Conservation (phyloP, 768 basidiomycete genomes). For the Chlorophyllum brunneum region DNA sequence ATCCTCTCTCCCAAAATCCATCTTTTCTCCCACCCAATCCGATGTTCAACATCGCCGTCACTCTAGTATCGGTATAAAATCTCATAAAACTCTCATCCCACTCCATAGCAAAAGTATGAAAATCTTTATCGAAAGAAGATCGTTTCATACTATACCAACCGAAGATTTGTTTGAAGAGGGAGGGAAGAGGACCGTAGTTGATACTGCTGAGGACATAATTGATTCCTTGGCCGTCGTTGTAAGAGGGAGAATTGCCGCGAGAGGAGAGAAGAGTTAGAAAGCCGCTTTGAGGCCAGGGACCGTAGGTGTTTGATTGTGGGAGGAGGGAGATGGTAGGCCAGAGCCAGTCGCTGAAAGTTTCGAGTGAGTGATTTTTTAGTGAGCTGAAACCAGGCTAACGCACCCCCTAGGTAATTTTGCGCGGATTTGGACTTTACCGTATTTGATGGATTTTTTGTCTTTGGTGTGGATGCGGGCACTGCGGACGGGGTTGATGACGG, state of each 20-base stretch:
- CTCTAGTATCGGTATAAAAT: constrained; percentile 73
- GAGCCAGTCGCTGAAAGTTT: too few species aligned
- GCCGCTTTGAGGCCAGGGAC: constrained; percentile 56
- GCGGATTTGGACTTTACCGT: constrained; percentile 57
- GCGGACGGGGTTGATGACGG: constrained; percentile 72
- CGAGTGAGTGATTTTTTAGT: too few species aligned
- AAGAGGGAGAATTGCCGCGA: constrained; percentile 56
- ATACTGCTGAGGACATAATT: constrained; percentile 59
- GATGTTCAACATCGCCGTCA: too few species aligned
- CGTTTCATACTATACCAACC: constrained; percentile 62
- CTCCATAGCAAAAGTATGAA: constrained; percentile 76
- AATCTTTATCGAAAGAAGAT: constrained; percentile 31
- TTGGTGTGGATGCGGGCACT: constrained; percentile 71
- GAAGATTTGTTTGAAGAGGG: constrained; percentile 46
- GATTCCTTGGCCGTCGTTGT: constrained; percentile 46
- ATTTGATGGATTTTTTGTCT: constrained; percentile 52
- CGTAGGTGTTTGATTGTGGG: constrained; percentile 50
- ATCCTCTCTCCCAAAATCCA: constrained; percentile 62
- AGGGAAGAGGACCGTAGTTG: constrained; percentile 59
- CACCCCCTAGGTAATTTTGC: constrained; percentile 63
- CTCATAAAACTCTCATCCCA: constrained; percentile 87
- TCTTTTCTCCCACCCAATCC: background rate
- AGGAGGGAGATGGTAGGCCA: too few species aligned
- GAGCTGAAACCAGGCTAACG: too few species aligned
- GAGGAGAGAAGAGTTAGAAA: constrained; percentile 58